These are phyloP conservation scores for Lachancea thermotolerans DNA, from an alignment of 805 yeast genomes.

Conservation along the genomic window DNA sequence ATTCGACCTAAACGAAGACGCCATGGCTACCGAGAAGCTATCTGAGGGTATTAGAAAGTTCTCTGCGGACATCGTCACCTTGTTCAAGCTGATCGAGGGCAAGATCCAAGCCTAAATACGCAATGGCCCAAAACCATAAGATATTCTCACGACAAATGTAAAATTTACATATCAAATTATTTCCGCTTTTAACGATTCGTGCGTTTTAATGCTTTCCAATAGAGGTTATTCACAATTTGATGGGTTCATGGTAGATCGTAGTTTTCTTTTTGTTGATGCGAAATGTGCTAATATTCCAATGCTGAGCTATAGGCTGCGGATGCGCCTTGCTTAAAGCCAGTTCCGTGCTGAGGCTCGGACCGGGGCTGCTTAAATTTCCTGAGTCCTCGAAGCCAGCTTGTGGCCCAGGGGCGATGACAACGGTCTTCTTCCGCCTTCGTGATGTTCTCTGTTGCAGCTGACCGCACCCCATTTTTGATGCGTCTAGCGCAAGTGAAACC, in stretches of 20 bases:
- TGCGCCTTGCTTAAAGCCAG: too few relatives aligned
- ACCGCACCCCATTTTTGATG: neutral
- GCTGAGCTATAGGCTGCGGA: too few relatives aligned
- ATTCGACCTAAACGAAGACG: constrained; percentile 87
- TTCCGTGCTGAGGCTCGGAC: too few relatives aligned
- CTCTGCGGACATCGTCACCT: constrained; percentile 85
- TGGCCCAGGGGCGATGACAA: too few relatives aligned
- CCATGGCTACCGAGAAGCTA: constrained; percentile 97
- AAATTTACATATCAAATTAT: too few relatives aligned
- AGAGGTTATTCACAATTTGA: neutral
- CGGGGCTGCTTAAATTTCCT: too few relatives aligned
- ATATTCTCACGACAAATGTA: too few relatives aligned
- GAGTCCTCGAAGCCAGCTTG: too few relatives aligned
- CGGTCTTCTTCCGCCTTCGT: neutral
- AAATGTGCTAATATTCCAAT: neutral
- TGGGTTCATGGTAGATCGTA: neutral
- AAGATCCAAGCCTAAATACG: constrained; percentile 39
- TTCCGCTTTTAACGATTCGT: too few relatives aligned
- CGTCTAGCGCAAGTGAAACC: neutral
- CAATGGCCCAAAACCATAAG: neutral
- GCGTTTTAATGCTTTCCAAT: neutral
- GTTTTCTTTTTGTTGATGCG: neutral
- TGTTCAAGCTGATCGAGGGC: constrained; percentile 58
- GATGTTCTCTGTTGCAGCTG: neutral
- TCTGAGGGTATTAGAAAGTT: constrained; percentile 97